Evolutionary conservation across 2,329 filamentous ascomycete species (phyloP), one percentile per base, ranked within the genome.

Genomic region (Fusarium sp.): DNA sequence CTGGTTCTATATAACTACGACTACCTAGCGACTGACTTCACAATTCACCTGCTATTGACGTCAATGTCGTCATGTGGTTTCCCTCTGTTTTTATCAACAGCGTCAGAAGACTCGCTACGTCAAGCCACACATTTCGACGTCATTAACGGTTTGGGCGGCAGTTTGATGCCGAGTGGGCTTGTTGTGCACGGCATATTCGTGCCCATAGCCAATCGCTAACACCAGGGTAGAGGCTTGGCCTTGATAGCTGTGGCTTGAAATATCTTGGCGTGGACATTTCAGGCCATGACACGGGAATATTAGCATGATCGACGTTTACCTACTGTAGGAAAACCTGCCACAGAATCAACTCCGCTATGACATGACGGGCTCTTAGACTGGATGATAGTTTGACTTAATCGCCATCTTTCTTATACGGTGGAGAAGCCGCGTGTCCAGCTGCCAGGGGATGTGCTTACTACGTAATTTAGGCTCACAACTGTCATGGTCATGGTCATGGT

Each of bases 151-250:
- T 59, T 48, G 47, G 57, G 48, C 62, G 62, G 62, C 62, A 65
- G 58, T 55, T 40, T 63, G 19, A 41, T 66, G 62, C 62, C 62
- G 62, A 66, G 62, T 38, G 40, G 61, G 49, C 49, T 53, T 13
- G 34, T 28, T 26, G 19, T 19, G 19, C 11, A 29, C 62, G 62
- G 62, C 62, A 66, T 31, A n/a, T 66, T 55, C 42, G 32, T 66
- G 46, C 62, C 62, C 58, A 26, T 9, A 9, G 7, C 62, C 63
- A 65, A 65, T 66, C 49, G 47, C 6, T 15, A 5, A 2, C 29
- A 24, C 34, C 26, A 38, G 48, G 53, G 46, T 52, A 35, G 44
- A 46, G 48, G 50, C 62, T 65, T 65, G 62, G 61, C 62, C 51
- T 44, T 25, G 41, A 29, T 13, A 44, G 22, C 19, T 65, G 61